A percentile compares a stretch with the other conserved stretches of the same genome.
Evolutionary conservation across 176 grass and related monocot genomes (phyloP).

Genomic region (Triticum dicoccoides): DNA sequence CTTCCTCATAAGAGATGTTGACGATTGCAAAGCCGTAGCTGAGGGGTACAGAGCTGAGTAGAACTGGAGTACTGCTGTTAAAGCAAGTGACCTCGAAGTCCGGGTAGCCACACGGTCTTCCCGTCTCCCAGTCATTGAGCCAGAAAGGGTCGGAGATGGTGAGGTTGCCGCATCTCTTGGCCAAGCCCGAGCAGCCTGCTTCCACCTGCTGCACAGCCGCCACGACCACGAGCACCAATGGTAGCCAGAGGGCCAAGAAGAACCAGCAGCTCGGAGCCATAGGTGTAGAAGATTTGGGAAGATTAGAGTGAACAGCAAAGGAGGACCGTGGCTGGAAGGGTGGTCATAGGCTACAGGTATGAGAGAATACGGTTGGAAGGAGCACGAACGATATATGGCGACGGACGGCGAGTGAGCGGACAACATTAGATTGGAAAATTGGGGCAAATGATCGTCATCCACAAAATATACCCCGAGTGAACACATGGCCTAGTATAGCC

Average conservation of each 20-base stretch:
- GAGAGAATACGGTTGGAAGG: too few species aligned
- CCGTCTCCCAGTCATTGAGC: too few species aligned
- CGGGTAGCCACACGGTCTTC: rapidly evolving
- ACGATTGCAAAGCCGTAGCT: not conserved
- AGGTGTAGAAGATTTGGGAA: not conserved
- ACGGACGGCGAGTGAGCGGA: not conserved
- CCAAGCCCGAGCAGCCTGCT: too few species aligned
- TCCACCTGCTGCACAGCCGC: rapidly evolving
- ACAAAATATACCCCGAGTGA: too few species aligned
- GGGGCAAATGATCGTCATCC: not conserved
- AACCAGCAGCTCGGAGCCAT: not conserved
- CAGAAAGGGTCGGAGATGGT: not conserved
- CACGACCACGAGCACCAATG: rapidly evolving
- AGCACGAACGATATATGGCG: not conserved
- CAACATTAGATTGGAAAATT: not conserved
- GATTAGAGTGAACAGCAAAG: not conserved
- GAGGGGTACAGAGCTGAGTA: not conserved
- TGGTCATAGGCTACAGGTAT: too few species aligned
- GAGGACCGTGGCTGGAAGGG: too few species aligned
- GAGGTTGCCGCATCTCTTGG: rapidly evolving
- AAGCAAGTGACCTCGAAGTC: not conserved
- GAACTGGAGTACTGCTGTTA: not conserved
- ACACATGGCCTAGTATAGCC: not conserved
- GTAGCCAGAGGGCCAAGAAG: not conserved
- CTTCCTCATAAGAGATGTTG: not conserved